Base-by-base conservation (phyloP, 805 yeast species). In the Suhomyces sp. region DNA sequence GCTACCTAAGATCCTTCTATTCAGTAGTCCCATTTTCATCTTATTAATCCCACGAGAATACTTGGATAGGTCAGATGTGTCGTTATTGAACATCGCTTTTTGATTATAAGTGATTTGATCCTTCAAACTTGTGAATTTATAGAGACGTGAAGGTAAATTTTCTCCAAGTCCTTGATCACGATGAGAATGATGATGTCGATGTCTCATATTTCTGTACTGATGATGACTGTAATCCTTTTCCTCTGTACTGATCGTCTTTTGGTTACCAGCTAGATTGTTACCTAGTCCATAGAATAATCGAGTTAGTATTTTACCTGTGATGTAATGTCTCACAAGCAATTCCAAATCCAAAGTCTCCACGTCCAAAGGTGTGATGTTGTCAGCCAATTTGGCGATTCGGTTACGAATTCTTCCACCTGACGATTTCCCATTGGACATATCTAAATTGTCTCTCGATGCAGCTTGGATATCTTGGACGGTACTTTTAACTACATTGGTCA, bases 401-500 rank as follows among this genome's bases (percentile, higher is more conserved):
- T 64, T 69, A 53, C 74, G 59, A 29, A 72, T 59, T 57, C 73
- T 65, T 6, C 59, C 64, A 6, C 71, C 65, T 15, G 65, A 57
- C 9, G 70, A 44, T 35, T 57, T 57, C n/a, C 54, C 51, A 24
- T 35, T 50, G 13, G 45, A 3, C 26, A 27, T 26, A 23, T 57
- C 60, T 35, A 46, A 54, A 3, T 45, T 24, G 35, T 53, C 58
- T 22, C 57, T 44, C 6, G 41, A 33, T 19, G 50, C 27, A 4
- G 57, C 58, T 48, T 55, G 67, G 29, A 72, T 73, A 62, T 89
- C 94, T 60, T 85, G 88, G 23, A 88, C 88, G 0, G 91, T 85
- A 17, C 83, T 79, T 60, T 87, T 88, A 35, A 89, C 88, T 31
- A 81, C 90, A 57, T 81, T 84, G 45, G 85, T 84, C 47, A 86